Percentiles rank a stretch among this genome's conserved stretches.
phyloP scores from a whole-genome alignment of 2,329 filamentous ascomycete genomes.

The Rhexocercosporidium sp. region DNA sequence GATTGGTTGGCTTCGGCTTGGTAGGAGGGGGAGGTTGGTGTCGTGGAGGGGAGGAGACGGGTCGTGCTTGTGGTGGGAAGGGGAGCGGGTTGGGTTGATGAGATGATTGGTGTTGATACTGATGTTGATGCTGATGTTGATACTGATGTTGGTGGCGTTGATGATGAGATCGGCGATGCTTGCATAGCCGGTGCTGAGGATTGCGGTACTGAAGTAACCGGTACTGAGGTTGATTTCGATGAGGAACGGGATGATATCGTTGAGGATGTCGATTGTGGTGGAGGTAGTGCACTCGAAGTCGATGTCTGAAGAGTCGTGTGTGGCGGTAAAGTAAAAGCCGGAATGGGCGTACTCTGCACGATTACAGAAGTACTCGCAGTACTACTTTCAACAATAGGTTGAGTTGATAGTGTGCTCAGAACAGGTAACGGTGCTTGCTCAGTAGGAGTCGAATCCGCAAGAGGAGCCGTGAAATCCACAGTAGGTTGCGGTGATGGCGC shows the following conservation, averaged over 20 bases:
- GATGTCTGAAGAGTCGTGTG: neutral
- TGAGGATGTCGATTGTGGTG: neutral
- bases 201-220: neutral
- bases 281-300: neutral
- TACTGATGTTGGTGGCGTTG: neutral
- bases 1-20: slow-evolving; percentile 4
- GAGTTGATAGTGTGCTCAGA: neutral
- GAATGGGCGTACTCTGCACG: neutral
- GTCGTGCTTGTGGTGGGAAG: neutral
- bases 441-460: neutral
- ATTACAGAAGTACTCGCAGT: neutral
- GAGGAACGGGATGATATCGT: neutral
- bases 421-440: neutral
- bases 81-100: neutral
- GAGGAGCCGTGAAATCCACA: neutral
- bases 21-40: neutral
- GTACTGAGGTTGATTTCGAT: neutral
- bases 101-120: neutral
- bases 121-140: neutral
- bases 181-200: neutral
- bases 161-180: neutral
- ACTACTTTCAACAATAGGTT: neutral
- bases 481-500: neutral
- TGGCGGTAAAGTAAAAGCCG: neutral
- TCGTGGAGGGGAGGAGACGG: neutral